Evolutionary conservation across 2,329 filamentous ascomycete genomes (phyloP).

Genomic region (Nigrograna mackinnonii): DNA sequence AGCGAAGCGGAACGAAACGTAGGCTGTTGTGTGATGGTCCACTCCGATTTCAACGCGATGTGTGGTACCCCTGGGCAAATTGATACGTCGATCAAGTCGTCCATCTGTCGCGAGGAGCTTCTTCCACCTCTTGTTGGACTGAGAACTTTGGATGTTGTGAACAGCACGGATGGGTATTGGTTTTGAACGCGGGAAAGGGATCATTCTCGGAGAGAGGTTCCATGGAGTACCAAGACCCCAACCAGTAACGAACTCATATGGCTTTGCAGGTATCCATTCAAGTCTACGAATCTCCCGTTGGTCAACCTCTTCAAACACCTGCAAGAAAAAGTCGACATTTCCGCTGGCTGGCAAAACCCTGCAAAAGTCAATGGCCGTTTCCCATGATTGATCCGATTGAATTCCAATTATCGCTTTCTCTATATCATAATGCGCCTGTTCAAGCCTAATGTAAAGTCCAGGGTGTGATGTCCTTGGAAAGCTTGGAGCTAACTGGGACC

Average conservation of each 20-base stretch:
- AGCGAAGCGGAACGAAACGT: neutral
- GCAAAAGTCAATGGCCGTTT: slow-evolving; percentile 21
- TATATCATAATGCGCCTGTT: too few species aligned
- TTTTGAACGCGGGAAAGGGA: slow-evolving; percentile 29
- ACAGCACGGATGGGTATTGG: neutral
- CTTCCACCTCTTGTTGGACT: neutral
- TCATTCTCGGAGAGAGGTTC: slow-evolving; percentile 40
- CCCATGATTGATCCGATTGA: slow-evolving; percentile 21
- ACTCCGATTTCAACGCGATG: slow-evolving; percentile 7
- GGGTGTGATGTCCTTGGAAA: slow-evolving; percentile 32
- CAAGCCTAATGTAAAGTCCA: slow-evolving; percentile 29
- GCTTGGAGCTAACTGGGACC: slow-evolving; percentile 29
- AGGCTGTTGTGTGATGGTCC: slow-evolving; percentile 1
- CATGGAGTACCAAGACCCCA: slow-evolving; percentile 47
- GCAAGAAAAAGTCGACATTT: slow-evolving; percentile 46
- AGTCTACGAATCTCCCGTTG: neutral
- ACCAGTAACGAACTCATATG: slow-evolving; percentile 27
- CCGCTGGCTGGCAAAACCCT: slow-evolving; percentile 29
- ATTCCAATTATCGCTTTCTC: too few species aligned
- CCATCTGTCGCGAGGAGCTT: neutral
- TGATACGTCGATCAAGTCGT: slow-evolving; percentile 23
- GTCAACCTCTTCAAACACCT: slow-evolving; percentile 25
- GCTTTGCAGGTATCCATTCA: slow-evolving; percentile 15
- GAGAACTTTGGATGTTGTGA: neutral
- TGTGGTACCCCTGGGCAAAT: neutral